These are phyloP conservation scores for Manihot esculenta DNA, from an alignment of 441 rosid genomes.

Conservation along the genomic window DNA sequence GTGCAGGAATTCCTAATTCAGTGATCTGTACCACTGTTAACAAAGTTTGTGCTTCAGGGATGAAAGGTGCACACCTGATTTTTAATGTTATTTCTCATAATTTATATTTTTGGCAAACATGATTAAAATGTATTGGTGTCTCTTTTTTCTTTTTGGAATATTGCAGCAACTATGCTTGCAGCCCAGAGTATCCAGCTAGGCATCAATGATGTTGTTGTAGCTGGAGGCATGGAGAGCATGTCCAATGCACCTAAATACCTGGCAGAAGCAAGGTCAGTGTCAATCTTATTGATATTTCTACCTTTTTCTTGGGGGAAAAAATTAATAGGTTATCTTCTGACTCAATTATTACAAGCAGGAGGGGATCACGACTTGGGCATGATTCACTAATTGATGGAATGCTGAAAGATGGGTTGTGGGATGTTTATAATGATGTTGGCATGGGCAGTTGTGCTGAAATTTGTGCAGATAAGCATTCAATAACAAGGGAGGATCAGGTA, in stretches of 20 bases:
- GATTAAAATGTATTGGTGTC: slow-evolving; percentile 2
- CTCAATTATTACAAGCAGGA: slow-evolving; percentile 28
- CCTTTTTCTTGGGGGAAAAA: neutral
- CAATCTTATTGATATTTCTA: slow-evolving; percentile 3
- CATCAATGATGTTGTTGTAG: slow-evolving; percentile 86
- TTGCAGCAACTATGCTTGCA: slow-evolving; percentile 88
- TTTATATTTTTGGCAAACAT: slow-evolving; percentile 10
- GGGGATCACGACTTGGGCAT: slow-evolving; percentile 97
- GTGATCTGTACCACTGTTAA: slow-evolving; percentile 88
- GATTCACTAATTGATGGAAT: slow-evolving; percentile 94
- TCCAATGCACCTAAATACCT: slow-evolving; percentile 91
- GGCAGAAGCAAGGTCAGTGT: slow-evolving; percentile 80
- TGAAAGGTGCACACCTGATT: slow-evolving; percentile 67
- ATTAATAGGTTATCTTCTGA: neutral
- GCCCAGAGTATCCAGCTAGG: slow-evolving; percentile 95
- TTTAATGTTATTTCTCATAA: neutral
- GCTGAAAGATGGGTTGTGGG: slow-evolving; percentile 99
- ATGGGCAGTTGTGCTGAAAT: slow-evolving; percentile 98
- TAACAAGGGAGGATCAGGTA: slow-evolving; percentile 93
- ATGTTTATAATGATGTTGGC: slow-evolving; percentile 85
- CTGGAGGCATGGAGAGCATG: slow-evolving; percentile 99
- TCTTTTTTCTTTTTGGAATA: neutral
- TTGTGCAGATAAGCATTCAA: slow-evolving; percentile 71
- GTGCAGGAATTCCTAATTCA: slow-evolving; percentile 89
- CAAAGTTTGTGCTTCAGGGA: slow-evolving; percentile 99